phyloP scores from a whole-genome alignment of 768 basidiomycete species.

The Collybia nuda region DNA sequence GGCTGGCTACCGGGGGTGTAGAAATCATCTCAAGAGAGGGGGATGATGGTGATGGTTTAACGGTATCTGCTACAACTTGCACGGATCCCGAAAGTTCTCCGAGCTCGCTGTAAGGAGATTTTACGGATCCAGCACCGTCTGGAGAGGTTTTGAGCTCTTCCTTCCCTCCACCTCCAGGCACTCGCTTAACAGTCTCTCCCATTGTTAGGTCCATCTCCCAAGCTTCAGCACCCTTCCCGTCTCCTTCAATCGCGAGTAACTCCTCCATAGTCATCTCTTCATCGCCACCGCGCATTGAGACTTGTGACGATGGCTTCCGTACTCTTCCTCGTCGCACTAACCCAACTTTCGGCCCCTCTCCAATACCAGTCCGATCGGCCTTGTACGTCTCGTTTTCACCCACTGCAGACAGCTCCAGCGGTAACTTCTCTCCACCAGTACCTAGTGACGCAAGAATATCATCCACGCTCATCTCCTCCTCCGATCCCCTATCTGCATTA shows the following conservation, averaged over 20 bases:
- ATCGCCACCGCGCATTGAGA: not conserved
- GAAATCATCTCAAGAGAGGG: too few species aligned
- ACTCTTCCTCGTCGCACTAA: too few species aligned
- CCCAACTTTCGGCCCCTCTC: not conserved
- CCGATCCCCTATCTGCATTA: not conserved
- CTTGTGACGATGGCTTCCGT: too few species aligned
- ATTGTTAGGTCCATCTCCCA: slow-evolving; percentile 10
- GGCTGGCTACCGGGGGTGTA: too few species aligned
- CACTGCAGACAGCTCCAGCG: not conserved
- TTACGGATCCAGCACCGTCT: too few species aligned
- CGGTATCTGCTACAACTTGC: too few species aligned
- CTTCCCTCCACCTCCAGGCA: not conserved
- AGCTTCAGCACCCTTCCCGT: slow-evolving; percentile 7
- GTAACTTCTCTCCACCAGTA: not conserved
- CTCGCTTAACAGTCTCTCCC: slow-evolving; percentile 12
- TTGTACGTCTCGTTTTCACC: not conserved
- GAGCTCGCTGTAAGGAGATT: not conserved
- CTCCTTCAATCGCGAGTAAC: slow-evolving; percentile 10
- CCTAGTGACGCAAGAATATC: slow-evolving; percentile 7
- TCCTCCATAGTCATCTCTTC: slow-evolving; percentile 17
- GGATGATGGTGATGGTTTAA: too few species aligned
- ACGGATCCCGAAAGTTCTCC: not conserved
- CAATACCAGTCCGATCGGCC: not conserved
- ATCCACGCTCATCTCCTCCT: slow-evolving; percentile 15
- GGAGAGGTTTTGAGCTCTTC: not conserved